Evolutionary conservation across 768 basidiomycete genomes (phyloP), one percentile per base, ranked within the genome.

Genomic region (Candolleomyces aberdarensis): DNA sequence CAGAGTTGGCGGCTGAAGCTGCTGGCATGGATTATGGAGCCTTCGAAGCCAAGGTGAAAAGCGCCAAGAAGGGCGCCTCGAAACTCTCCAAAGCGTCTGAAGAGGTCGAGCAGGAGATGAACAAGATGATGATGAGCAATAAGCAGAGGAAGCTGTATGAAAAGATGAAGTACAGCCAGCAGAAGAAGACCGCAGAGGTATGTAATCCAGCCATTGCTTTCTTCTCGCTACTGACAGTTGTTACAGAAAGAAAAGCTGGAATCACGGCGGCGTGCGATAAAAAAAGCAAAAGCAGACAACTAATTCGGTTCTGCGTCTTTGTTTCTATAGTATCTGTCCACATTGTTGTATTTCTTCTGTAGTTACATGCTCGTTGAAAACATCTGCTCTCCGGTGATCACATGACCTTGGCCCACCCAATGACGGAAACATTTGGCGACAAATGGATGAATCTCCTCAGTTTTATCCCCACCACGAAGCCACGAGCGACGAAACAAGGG

Each of bases 61-160:
- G 87, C 70, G 80, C 82, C 39, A 76, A 72, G 61, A 86, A 80
- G 70, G 76, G 72, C 66, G 64, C 62, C 40, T 75, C 78, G 65
- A 69, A 63, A 48, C 58, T 65, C 43, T 32, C 65, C 1, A 70
- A 66, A 11, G 76, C 73, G 63, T 71, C 66, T 51, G 73, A 74
- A 65, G 77, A 77, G 63, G 73, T 75, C 41, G 92, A 94, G 71
- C 80, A 86, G 67, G 91, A 96, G 70, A 92, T 96, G 90, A 89
- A 92, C 75, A 96, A 96, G 83, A 96, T 98, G 88, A 83, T 98
- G 85, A 88, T 97, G 88, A 96, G 92, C 78, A 94, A 93, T 74
- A 94, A 91, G 77, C 90, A 96, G 74, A 84, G 87, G 67, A 96
- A 96, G 75, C 75, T 97, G 67, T 96, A 96, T 72, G 93, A 94